Evolutionary conservation across 169 alveolate species (phyloP), one percentile per base, ranked within the genome.

Genomic region (Plasmodium vivax): DNA sequence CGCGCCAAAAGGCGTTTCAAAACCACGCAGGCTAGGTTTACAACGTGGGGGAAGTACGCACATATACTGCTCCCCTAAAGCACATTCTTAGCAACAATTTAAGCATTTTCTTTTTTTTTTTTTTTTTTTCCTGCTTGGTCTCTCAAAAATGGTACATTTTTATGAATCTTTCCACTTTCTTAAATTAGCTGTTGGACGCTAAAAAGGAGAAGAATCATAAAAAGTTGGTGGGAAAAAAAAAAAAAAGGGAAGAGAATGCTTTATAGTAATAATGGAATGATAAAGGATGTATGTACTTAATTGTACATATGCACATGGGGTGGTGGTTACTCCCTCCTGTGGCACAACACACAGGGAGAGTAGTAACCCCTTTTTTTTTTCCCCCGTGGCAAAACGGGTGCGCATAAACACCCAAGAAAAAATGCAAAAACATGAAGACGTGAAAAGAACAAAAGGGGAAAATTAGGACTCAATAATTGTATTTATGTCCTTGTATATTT

Each of bases 401-500:
- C 6, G 27, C 27, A 47, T 47, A 12, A 47, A 47, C 58, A 47
- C 58, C 7, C 58, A 23, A 47, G 58, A 47, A 47, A 47, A 47
- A 47, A 47, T 12, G 58, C n/a, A 47, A 47, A 62, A 62, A 62
- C 77, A 62, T 62, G 77, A 19, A 62, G 8, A 62, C 8, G 77
- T 62, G 36, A 62, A 62, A 62, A 62, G 36, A 62, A 62, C 30
- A 62, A 62, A 62, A 62, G 27, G 16, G 16, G 16, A 19, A 62
- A 62, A 62, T 85, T 75, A 85, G 36, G 93, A 85, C 71, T 85
- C 81, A 9, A 85, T 75, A 41, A 85, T 32, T 16, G 93, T 75
- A 27, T 85, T 85, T 47, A 85, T 85, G 68, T 85, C 93, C 62
- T 85, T 85, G 95, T 95, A 96, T 14, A 96, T 85, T 83, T 96